Percentiles rank a stretch among this genome's conserved stretches.
Conservation (phyloP, 2,329 filamentous ascomycete species). For the Sporothrix luriei region DNA sequence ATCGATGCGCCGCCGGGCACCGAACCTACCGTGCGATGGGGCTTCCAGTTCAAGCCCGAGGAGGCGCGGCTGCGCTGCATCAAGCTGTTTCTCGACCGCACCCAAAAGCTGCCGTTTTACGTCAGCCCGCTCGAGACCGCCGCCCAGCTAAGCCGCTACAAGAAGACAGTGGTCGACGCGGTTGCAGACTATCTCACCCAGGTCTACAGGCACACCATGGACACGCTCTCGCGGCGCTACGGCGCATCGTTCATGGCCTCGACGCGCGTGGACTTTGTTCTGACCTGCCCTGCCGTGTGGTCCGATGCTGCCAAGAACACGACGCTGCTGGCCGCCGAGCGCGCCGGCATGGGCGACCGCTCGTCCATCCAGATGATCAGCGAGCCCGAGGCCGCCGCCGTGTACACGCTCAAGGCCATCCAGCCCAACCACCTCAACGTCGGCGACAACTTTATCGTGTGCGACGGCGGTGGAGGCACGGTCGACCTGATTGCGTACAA, state of each 20-base stretch:
- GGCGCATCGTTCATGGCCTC: slow-evolving; percentile 77
- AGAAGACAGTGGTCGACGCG: slow-evolving; percentile 77
- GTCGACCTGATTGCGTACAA: slow-evolving; percentile 81
- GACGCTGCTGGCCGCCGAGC: slow-evolving; percentile 74
- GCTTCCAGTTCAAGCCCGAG: slow-evolving; percentile 79
- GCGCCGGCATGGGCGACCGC: slow-evolving; percentile 73
- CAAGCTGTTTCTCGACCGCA: slow-evolving; percentile 80
- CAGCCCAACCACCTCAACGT: slow-evolving; percentile 72
- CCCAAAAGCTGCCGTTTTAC: slow-evolving; percentile 79
- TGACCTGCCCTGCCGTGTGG: slow-evolving; percentile 84
- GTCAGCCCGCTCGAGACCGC: slow-evolving; percentile 77
- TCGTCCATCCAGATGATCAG: slow-evolving; percentile 76
- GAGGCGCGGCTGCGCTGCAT: slow-evolving; percentile 77
- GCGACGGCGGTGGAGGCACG: slow-evolving; percentile 64
- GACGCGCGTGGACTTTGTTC: slow-evolving; percentile 75
- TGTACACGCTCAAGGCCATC: slow-evolving; percentile 78
- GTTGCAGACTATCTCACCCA: slow-evolving; percentile 78
- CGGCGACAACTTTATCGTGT: slow-evolving; percentile 67
- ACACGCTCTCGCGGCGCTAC: slow-evolving; percentile 72
- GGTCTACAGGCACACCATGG: slow-evolving; percentile 76
- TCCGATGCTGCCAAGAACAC: slow-evolving; percentile 84
- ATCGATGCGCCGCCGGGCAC: slow-evolving; percentile 44
- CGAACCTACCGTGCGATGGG: slow-evolving; percentile 67
- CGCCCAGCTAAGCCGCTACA: slow-evolving; percentile 71
- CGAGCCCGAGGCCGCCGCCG: slow-evolving; percentile 77